phyloP scores from a whole-genome alignment of 257 asterid species.

The Dorcoceras hygrometricum region DNA sequence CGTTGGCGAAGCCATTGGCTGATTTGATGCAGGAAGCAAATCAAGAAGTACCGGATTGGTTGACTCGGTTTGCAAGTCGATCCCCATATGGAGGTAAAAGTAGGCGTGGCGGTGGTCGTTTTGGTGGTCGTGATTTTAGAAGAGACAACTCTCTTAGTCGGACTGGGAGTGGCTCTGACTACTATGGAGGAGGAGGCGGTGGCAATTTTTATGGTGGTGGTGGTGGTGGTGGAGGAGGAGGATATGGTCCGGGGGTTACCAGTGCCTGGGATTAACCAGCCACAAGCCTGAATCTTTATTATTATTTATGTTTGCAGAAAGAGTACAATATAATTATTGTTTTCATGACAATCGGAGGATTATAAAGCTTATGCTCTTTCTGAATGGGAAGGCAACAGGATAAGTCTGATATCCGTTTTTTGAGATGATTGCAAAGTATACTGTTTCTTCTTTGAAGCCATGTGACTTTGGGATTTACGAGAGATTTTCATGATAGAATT shows the following conservation, averaged over 20 bases:
- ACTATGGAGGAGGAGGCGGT: conserved; percentile 40
- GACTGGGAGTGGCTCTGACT: conserved; percentile 40
- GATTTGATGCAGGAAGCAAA: conserved; percentile 81
- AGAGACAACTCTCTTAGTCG: conserved; percentile 50
- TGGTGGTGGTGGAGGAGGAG: conserved; percentile 40
- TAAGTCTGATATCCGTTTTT: conserved; percentile 19
- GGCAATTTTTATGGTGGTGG: conserved; percentile 35
- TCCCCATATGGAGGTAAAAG: conserved; percentile 54
- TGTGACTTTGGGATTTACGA: not conserved
- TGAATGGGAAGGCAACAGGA: conserved; percentile 12
- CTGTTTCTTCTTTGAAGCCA: not conserved
- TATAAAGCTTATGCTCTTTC: conserved; percentile 19
- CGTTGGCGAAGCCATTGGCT: conserved; percentile 63
- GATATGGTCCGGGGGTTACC: conserved; percentile 38
- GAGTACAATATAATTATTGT: conserved; percentile 21
- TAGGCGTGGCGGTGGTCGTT: conserved; percentile 73
- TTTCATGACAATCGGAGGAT: conserved; percentile 28
- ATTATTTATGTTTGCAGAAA: conserved; percentile 21
- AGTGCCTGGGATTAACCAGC: conserved; percentile 65
- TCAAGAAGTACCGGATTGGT: conserved; percentile 90
- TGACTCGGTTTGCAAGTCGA: conserved; percentile 64
- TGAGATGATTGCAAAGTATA: not conserved
- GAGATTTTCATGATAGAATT: not conserved
- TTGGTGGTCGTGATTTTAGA: conserved; percentile 78
- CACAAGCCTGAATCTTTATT: conserved; percentile 5